Conservation (phyloP, 768 basidiomycete species). For the Mycena leptocephala region DNA sequence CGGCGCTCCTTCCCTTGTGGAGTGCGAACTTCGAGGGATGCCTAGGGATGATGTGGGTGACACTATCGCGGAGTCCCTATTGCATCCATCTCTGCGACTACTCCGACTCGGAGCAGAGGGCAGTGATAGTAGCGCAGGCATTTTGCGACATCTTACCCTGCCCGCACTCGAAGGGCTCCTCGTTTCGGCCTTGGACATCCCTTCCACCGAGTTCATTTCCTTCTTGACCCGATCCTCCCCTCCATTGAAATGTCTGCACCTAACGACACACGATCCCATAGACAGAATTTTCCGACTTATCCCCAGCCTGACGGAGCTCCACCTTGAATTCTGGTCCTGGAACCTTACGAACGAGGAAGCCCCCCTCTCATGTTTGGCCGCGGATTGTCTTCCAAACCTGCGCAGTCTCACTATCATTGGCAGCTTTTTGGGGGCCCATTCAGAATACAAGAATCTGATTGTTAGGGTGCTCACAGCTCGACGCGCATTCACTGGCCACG, state of each 20-base stretch:
- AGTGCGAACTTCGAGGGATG: background rate
- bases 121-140: background rate
- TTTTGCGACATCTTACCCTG: background rate
- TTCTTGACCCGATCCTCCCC: constrained; percentile 8
- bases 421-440: no score
- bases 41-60: background rate
- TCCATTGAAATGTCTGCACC: background rate
- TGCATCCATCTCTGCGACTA: background rate
- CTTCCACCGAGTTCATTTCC: background rate
- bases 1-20: background rate
- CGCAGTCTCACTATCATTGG: no score
- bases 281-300: background rate
- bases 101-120: background rate
- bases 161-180: constrained; percentile 6
- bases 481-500: background rate
- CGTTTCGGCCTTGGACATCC: background rate
- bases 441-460: background rate
- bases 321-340: no score
- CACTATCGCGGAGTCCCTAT: background rate
- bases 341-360: no score
- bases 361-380: no score
- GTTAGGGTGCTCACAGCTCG: background rate
- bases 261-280: background rate
- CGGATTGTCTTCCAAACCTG: no score
- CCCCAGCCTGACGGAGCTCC: background rate